Evolutionary conservation across 257 asterid genomes (phyloP), one percentile per base, ranked within the genome.

Genomic region (Rehmannia glutinosa): DNA sequence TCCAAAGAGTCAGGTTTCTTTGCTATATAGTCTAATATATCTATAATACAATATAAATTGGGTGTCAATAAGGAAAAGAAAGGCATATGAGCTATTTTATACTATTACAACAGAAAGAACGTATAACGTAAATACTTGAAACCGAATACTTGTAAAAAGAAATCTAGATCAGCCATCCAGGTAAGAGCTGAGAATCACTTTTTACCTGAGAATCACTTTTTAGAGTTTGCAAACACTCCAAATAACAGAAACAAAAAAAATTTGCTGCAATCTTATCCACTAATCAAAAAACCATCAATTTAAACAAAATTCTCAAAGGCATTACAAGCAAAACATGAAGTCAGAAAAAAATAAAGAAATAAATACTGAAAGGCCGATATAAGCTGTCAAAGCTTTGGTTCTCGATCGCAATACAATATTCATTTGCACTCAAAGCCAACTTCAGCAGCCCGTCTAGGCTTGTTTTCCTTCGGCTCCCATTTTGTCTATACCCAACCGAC

Each of bases 401-500:
- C 69, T 41, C 45, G 2, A 28, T 8, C 24, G 62, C 55, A 68
- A 36, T 32, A 13, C 33, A 28, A 20, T 33, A 55, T 58, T 87
- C 80, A 90, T 73, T 62, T 81, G 91, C 92, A 86, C 80, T 86
- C 89, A 28, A 88, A 92, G 3, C 96, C 96, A 72, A 81, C 95
- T 78, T 91, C 97, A 76, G 96, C 97, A 56, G 97, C 97, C 36
- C 97, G 79, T 6, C 95, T 85, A 35, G 97, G 97, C 77, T 86
- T 91, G 78, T 80, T 88, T 91, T 90, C 82, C 97, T 81, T 68
- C 95, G 58, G 77, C 96, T 91, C 59, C 92, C 86, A 0, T 49
- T 81, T 61, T 77, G 84, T 74, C 97, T 88, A 73, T 78, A 88
- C 60, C 97, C 96, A 51, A 76, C 85, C 3, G 84, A 57, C 82